phyloP scores from a whole-genome alignment of 1,139 yeast species.

The Pichia sp. region DNA sequence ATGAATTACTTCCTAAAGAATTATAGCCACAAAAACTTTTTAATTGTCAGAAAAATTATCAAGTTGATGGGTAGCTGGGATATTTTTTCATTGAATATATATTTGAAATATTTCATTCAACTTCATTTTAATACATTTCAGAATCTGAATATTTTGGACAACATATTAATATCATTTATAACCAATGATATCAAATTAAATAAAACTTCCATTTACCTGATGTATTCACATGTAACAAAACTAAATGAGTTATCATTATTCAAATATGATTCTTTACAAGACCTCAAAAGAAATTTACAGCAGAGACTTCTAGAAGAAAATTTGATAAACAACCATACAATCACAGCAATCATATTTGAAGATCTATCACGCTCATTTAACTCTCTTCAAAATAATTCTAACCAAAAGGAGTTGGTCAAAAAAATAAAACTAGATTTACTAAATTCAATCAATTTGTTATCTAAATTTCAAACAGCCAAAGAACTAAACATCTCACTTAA shows the following conservation, averaged over 20 bases:
- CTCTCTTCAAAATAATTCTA: not conserved
- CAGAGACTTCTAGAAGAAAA: not conserved
- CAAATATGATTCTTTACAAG: not conserved
- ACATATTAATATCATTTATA: not conserved
- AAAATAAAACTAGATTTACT: not conserved
- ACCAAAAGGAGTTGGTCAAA: too few relatives aligned
- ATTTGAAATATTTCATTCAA: not conserved
- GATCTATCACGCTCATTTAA: not conserved
- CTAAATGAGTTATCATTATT: not conserved
- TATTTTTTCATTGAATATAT: constrained; percentile 5
- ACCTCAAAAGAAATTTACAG: not conserved
- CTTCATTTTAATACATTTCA: not conserved
- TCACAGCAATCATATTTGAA: constrained; percentile 1
- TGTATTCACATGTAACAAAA: not conserved
- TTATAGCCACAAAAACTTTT: not conserved
- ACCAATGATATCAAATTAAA: not conserved
- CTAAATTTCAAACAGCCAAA: not conserved
- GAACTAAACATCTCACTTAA: not conserved
- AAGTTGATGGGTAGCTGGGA: constrained; percentile 3
- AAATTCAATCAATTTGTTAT: not conserved
- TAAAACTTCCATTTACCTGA: constrained; percentile 5
- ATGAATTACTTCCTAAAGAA: constrained; percentile 6
- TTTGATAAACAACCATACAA: not conserved
- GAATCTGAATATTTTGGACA: not conserved
- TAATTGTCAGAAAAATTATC: not conserved